phyloP scores from a whole-genome alignment of 2,329 filamentous ascomycete genomes.

The Arthrobotrys megalospora region DNA sequence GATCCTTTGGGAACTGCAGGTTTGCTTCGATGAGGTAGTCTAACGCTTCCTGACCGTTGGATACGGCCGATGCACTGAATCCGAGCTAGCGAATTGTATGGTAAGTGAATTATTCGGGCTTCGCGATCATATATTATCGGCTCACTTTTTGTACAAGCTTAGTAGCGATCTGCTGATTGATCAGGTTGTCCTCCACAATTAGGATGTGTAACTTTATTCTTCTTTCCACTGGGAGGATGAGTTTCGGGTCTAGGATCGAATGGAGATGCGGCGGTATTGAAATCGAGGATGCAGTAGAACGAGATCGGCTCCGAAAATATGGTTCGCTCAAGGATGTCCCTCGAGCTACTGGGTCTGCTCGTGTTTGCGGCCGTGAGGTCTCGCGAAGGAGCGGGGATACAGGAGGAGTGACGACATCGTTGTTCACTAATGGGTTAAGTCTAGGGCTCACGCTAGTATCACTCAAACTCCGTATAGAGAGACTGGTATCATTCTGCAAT shows the following conservation, averaged over 20 bases:
- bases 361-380: slow-evolving; percentile 38
- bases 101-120: slow-evolving; percentile 70
- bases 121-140: slow-evolving; percentile 79
- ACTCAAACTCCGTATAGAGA: slow-evolving; percentile 49
- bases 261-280: slow-evolving; percentile 47
- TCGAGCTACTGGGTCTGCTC: slow-evolving; percentile 25
- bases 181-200: slow-evolving; percentile 84
- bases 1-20: slow-evolving; percentile 53
- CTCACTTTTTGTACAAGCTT: slow-evolving; percentile 82
- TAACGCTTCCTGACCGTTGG: slow-evolving; percentile 78
- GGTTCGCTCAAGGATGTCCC: slow-evolving; percentile 32
- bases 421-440: slow-evolving; percentile 61
- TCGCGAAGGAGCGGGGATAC: slow-evolving; percentile 62
- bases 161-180: slow-evolving; percentile 82
- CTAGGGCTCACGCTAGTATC: slow-evolving; percentile 47
- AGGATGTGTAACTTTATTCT: slow-evolving; percentile 78
- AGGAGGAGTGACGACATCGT: slow-evolving; percentile 70
- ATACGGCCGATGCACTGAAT: slow-evolving; percentile 50
- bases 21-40: slow-evolving; percentile 77
- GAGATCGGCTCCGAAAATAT: slow-evolving; percentile 44
- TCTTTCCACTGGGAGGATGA: slow-evolving; percentile 68
- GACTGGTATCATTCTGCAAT: slow-evolving; percentile 69
- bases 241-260: slow-evolving; percentile 35
- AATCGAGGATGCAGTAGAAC: slow-evolving; percentile 46
- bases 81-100: slow-evolving; percentile 33